These are phyloP conservation scores for Herpetomonas samuelpessoai DNA, from an alignment of 208 protist genomes.

Conservation along the genomic window DNA sequence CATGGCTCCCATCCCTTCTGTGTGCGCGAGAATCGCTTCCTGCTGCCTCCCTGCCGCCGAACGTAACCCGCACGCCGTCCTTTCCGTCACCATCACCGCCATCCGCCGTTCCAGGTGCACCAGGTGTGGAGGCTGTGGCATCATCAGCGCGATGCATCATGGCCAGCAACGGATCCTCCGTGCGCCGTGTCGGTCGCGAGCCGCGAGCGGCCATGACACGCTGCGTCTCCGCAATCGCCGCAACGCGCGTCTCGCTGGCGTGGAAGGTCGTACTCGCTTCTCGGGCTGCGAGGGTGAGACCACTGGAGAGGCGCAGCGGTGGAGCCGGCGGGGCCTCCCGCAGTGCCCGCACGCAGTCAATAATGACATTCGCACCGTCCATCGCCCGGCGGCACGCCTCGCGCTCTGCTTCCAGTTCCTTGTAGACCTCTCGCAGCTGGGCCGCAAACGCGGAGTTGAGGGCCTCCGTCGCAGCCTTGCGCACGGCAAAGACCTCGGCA, in stretches of 20 bases:
- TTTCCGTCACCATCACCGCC: too few species aligned
- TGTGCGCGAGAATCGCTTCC: too few species aligned
- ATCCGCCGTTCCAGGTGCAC: too few species aligned
- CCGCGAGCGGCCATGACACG: background rate
- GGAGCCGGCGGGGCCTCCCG: slow-evolving; percentile 31
- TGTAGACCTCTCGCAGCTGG: slow-evolving; percentile 21
- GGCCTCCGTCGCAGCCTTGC: slow-evolving; percentile 7
- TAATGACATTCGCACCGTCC: slow-evolving; percentile 62
- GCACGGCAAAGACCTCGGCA: background rate
- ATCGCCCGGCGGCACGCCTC: slow-evolving; percentile 55
- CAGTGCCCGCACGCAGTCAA: slow-evolving; percentile 51
- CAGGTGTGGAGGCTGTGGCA: too few species aligned
- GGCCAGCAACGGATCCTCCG: too few species aligned
- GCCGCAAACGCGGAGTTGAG: slow-evolving; percentile 7
- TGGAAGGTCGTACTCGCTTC: slow-evolving; percentile 23
- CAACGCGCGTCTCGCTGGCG: background rate
- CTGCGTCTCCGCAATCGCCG: background rate
- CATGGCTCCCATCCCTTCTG: too few species aligned
- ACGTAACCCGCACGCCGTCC: too few species aligned
- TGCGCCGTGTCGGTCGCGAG: background rate
- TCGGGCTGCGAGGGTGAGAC: slow-evolving; percentile 65
- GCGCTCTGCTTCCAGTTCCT: slow-evolving; percentile 25
- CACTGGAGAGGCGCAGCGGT: slow-evolving; percentile 37
- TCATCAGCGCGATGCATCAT: too few species aligned
- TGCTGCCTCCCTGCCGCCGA: too few species aligned